A percentile compares a stretch with the other conserved stretches of the same genome.
phyloP scores from a whole-genome alignment of 768 basidiomycete genomes.

The Mrakia gelida region DNA sequence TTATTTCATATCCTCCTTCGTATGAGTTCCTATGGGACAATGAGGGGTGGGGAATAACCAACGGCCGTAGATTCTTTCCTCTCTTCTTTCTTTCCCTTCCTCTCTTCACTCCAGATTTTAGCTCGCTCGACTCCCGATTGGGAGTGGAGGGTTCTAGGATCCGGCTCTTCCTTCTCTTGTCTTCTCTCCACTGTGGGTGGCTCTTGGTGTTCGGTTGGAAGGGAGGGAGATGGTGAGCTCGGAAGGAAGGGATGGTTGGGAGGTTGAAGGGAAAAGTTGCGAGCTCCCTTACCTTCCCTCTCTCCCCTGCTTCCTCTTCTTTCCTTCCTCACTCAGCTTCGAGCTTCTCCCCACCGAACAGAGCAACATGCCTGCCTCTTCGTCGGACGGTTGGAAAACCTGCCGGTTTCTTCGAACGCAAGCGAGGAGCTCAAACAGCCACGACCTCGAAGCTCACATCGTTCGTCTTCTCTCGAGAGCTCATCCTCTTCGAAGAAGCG shows the following conservation, averaged over 20 bases:
- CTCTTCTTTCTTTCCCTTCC: background rate
- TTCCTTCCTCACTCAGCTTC: background rate
- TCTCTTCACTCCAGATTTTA: slow-evolving; percentile 1
- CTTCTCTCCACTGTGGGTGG: background rate
- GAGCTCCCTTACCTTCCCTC: background rate
- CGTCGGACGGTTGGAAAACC: no score
- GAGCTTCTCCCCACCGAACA: background rate
- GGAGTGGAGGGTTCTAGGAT: background rate
- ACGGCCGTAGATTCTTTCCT: slow-evolving; percentile 3
- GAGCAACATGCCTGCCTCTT: background rate
- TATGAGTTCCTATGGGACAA: slow-evolving; percentile 12
- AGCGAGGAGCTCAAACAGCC: no score
- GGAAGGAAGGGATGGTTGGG: background rate
- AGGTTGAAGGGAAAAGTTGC: background rate
- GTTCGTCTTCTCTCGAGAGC: no score
- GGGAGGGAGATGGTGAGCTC: background rate
- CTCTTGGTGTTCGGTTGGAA: background rate
- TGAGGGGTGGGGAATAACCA: slow-evolving; percentile 19
- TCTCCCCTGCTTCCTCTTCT: background rate
- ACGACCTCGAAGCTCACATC: no score
- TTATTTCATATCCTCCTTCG: slow-evolving; percentile 17
- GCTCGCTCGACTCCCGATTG: background rate
- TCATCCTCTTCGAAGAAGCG: no score
- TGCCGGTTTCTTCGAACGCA: no score
- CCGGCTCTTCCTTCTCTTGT: background rate